Percentiles rank a stretch among this genome's conserved stretches.
Conservation (phyloP, 768 basidiomycete genomes). For the Macrolepiota albuminosa region DNA sequence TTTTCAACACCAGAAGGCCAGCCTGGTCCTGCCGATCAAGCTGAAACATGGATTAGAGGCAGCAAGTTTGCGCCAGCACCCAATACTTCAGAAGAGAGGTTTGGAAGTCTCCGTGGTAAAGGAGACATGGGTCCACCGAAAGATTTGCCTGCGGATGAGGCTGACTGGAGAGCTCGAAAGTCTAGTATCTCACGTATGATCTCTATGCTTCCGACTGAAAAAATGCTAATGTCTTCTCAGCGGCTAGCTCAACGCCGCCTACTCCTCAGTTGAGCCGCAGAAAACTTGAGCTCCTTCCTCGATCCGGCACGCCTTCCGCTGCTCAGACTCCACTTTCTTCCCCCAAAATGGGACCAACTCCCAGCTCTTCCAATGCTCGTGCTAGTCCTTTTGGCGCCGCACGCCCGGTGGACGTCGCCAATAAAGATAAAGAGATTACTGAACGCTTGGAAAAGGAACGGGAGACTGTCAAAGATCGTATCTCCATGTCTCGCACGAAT, state of each 20-base stretch:
- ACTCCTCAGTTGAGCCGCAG: slow-evolving; percentile 76
- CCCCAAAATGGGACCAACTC: slow-evolving; percentile 58
- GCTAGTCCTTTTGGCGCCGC: slow-evolving; percentile 88
- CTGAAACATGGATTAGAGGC: slow-evolving; percentile 76
- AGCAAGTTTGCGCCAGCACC: slow-evolving; percentile 63
- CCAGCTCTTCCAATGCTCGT: slow-evolving; percentile 31
- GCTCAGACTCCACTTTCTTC: slow-evolving; percentile 75
- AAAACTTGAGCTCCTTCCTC: slow-evolving; percentile 84
- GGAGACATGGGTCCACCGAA: slow-evolving; percentile 52
- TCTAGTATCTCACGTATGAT: slow-evolving; percentile 59
- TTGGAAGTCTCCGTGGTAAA: slow-evolving; percentile 45
- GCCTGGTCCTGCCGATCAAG: slow-evolving; percentile 60
- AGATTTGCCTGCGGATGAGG: slow-evolving; percentile 48
- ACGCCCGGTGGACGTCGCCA: slow-evolving; percentile 78
- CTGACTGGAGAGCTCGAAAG: slow-evolving; percentile 64
- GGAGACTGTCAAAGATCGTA: slow-evolving; percentile 48
- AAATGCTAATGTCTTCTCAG: slow-evolving; percentile 28
- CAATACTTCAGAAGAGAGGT: slow-evolving; percentile 34
- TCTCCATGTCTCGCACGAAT: slow-evolving; percentile 48
- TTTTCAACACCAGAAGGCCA: slow-evolving; percentile 43
- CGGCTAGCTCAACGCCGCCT: slow-evolving; percentile 69
- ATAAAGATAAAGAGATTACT: slow-evolving; percentile 69
- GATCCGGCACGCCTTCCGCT: slow-evolving; percentile 61
- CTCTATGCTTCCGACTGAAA: background rate
- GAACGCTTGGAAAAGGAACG: slow-evolving; percentile 69